A percentile compares a stretch with the other conserved stretches of the same genome.
Conservation (phyloP, 164 flowering plant genomes). For the Platanus orientalis region DNA sequence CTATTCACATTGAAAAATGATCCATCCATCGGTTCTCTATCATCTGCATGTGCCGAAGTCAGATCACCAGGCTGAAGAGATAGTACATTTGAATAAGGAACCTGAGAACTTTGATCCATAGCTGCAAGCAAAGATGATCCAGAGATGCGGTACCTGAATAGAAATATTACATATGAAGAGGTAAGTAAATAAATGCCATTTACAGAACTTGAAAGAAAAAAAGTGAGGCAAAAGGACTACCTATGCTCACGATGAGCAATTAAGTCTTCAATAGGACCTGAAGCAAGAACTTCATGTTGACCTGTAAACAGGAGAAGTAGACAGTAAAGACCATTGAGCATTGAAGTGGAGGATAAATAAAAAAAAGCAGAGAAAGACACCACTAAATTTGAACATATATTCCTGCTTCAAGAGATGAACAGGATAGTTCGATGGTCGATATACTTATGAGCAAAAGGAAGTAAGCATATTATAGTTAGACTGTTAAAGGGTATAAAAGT, state of each 20-base stretch:
- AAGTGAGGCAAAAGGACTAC: conserved; percentile 28
- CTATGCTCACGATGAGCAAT: conserved; percentile 99
- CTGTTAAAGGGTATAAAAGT: too few species aligned
- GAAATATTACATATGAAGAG: conserved; percentile 5
- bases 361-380: neutral
- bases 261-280: conserved; percentile 98
- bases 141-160: conserved; percentile 89
- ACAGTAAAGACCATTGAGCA: neutral
- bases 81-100: conserved; percentile 46
- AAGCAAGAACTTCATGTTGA: conserved; percentile 98
- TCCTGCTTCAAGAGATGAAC: too few species aligned
- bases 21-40: conserved; percentile 52
- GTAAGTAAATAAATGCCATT: conserved; percentile 2
- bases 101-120: conserved; percentile 95
- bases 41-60: conserved; percentile 35
- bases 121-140: conserved; percentile 97
- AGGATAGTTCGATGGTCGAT: too few species aligned
- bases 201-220: neutral
- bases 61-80: conserved; percentile 42
- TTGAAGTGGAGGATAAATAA: neutral
- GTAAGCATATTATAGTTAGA: too few species aligned
- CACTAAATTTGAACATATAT: neutral
- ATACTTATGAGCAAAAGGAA: too few species aligned
- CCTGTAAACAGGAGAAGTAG: conserved; percentile 38
- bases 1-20: conserved; percentile 28